phyloP scores from a whole-genome alignment of 495 filamentous ascomycete species.

The Daldinia vernicosa region DNA sequence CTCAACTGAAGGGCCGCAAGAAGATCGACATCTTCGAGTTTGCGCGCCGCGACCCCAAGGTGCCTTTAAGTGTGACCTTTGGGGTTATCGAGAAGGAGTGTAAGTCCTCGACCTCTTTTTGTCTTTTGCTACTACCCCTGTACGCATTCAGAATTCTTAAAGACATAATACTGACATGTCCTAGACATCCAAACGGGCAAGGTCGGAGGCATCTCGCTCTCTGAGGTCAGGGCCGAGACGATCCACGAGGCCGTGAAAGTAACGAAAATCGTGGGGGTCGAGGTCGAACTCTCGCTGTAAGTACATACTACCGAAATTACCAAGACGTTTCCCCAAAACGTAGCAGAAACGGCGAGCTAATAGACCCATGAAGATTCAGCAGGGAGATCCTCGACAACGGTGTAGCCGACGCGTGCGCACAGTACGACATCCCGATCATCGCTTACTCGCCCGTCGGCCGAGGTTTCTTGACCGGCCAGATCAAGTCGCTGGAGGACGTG shows the following conservation, averaged over 20 bases:
- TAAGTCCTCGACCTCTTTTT: constrained; percentile 8
- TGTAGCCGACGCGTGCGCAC: constrained; percentile 73
- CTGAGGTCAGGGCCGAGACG: constrained; percentile 76
- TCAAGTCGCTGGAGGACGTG: constrained; percentile 69
- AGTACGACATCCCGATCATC: constrained; percentile 78
- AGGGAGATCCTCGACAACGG: constrained; percentile 67
- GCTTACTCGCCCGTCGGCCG: constrained; percentile 56
- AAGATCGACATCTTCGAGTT: constrained; percentile 83
- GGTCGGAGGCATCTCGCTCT: constrained; percentile 79
- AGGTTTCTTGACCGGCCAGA: constrained; percentile 64
- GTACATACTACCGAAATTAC: constrained; percentile 56
- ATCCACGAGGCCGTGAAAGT: constrained; percentile 77
- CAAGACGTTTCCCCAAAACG: constrained; percentile 54
- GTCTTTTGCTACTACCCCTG: not conserved
- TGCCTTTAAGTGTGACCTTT: constrained; percentile 59
- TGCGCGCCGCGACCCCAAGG: constrained; percentile 73
- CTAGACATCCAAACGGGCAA: constrained; percentile 74
- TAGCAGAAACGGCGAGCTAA: constrained; percentile 53
- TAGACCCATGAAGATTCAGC: constrained; percentile 55
- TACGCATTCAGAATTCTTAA: not conserved
- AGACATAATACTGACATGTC: constrained; percentile 25
- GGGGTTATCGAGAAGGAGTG: constrained; percentile 63
- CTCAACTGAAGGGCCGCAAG: constrained; percentile 74
- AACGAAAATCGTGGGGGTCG: constrained; percentile 75
- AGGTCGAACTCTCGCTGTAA: constrained; percentile 82